Conservation (phyloP, 192 early-diverging fungal species). For the Mycoemilia scoparia region DNA sequence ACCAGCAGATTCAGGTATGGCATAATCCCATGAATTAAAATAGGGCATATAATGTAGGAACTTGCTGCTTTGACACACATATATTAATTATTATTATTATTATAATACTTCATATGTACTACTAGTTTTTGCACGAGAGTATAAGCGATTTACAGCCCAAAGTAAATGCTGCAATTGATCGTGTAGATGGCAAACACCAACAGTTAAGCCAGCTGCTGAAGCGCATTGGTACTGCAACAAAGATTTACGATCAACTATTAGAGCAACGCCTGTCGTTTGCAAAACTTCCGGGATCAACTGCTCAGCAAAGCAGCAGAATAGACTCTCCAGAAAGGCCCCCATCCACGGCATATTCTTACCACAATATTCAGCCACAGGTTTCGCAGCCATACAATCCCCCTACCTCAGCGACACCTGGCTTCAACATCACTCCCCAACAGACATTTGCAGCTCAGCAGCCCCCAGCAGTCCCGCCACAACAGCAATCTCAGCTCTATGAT, state of each 20-base stretch:
- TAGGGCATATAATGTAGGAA: too few relatives aligned
- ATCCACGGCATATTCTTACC: constrained; percentile 12
- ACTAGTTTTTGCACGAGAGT: constrained; percentile 53
- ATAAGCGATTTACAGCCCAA: constrained; percentile 76
- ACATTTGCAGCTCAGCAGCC: constrained; percentile 11
- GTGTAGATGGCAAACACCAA: constrained; percentile 60
- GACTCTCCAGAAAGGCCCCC: too few relatives aligned
- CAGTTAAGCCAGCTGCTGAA: constrained; percentile 62
- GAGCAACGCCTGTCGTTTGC: constrained; percentile 43
- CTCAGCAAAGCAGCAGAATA: too few relatives aligned
- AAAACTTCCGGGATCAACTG: constrained; percentile 8
- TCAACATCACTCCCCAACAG: constrained; percentile 21
- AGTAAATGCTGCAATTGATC: constrained; percentile 51
- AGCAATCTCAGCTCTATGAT: constrained; percentile 7
- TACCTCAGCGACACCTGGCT: constrained; percentile 11
- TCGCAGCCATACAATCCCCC: constrained; percentile 5
- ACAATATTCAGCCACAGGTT: constrained; percentile 4
- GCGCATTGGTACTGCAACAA: constrained; percentile 61
- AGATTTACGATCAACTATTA: constrained; percentile 73
- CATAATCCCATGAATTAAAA: neutral
- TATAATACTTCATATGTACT: constrained; percentile 2
- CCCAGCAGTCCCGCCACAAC: constrained; percentile 11
- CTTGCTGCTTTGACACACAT: too few relatives aligned
- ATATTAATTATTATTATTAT: constrained; percentile 5
- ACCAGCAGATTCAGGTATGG: constrained; percentile 54